These are phyloP conservation scores for Ophiostoma sp. DNA, from an alignment of 2,329 filamentous ascomycete species.

Conservation along the genomic window DNA sequence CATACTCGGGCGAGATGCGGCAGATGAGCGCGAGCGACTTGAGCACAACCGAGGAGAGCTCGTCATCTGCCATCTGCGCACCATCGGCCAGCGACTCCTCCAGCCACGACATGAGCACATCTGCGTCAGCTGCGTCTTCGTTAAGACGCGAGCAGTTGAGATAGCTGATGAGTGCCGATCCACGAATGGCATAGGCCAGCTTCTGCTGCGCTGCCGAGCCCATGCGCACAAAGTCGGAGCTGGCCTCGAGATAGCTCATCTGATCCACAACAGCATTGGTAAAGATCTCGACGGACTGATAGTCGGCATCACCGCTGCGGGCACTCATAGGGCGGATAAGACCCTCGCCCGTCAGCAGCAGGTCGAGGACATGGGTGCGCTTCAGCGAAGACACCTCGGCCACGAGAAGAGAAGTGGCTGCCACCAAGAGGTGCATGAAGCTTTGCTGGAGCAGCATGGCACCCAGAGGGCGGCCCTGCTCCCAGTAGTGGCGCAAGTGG, in stretches of 20 bases:
- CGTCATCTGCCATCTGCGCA: conserved; percentile 74
- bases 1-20: conserved; percentile 64
- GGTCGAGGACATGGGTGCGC: conserved; percentile 63
- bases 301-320: conserved; percentile 47
- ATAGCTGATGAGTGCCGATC: conserved; percentile 73
- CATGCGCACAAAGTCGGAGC: conserved; percentile 82
- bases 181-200: conserved; percentile 80
- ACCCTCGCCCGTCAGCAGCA: conserved; percentile 58
- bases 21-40: conserved; percentile 79
- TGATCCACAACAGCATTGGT: conserved; percentile 72
- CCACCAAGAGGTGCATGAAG: conserved; percentile 78
- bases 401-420: conserved; percentile 69
- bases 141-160: conserved; percentile 80
- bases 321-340: conserved; percentile 41
- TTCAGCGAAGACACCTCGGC: conserved; percentile 56
- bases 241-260: conserved; percentile 80
- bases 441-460: conserved; percentile 87
- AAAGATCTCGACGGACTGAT: conserved; percentile 56
- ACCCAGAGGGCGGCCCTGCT: conserved; percentile 72
- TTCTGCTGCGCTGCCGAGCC: conserved; percentile 81
- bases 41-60: conserved; percentile 70
- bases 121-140: conserved; percentile 72
- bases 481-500: conserved; percentile 76
- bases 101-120: conserved; percentile 76
- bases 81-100: conserved; percentile 75